These are phyloP conservation scores for Adansonia madagascariensis DNA, from an alignment of 441 rosid species.

Conservation along the genomic window DNA sequence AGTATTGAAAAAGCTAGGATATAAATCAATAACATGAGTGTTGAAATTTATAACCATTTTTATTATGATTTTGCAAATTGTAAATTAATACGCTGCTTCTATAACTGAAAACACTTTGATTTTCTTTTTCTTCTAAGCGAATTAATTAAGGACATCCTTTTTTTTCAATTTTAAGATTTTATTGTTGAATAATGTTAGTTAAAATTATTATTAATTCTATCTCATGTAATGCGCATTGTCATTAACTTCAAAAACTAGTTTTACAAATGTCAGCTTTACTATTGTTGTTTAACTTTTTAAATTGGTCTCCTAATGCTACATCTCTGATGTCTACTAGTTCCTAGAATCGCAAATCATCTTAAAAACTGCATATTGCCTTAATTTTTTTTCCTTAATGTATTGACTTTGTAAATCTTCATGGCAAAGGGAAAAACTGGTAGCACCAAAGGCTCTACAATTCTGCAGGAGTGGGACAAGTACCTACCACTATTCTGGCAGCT, in stretches of 20 bases:
- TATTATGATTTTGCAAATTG: not conserved
- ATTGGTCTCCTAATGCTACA: not conserved
- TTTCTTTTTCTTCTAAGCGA: not conserved
- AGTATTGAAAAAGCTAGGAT: not conserved
- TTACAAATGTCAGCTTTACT: not conserved
- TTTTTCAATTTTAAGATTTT: too few relatives aligned
- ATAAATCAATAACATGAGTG: not conserved
- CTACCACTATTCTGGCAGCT: conserved; percentile 90
- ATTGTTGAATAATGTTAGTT: not conserved
- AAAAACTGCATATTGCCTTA: not conserved
- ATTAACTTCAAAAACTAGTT: not conserved
- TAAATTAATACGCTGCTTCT: not conserved
- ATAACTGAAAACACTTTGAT: not conserved
- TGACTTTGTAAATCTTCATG: conserved; percentile 15
- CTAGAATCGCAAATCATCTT: not conserved
- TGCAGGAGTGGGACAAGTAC: conserved; percentile 81
- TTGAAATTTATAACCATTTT: not conserved
- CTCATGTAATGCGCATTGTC: not conserved
- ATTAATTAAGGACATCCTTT: not conserved
- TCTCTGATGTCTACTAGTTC: not conserved
- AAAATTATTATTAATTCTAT: not conserved
- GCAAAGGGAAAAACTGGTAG: conserved; percentile 92
- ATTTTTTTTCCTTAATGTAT: not conserved
- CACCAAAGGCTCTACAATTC: conserved; percentile 70
- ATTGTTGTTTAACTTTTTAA: not conserved